These are phyloP conservation scores for Fusarium cicatricum DNA, from an alignment of 2,329 filamentous ascomycete genomes.

Conservation along the genomic window DNA sequence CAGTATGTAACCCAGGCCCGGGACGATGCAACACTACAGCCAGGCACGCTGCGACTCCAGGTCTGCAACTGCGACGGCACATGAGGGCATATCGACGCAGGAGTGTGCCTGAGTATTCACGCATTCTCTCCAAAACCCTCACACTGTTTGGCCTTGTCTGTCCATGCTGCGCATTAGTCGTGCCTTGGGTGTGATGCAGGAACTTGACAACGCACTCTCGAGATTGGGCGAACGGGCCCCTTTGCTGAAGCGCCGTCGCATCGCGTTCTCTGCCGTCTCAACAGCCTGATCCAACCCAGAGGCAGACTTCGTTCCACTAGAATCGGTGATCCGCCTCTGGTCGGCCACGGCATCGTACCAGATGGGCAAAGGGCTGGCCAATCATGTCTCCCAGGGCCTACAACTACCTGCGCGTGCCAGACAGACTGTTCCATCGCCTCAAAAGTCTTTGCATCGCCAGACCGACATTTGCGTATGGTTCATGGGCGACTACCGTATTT, in stretches of 20 bases:
- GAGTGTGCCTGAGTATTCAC: background rate
- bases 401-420: constrained; percentile 26
- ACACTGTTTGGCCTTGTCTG: constrained; percentile 20
- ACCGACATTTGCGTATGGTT: constrained; percentile 37
- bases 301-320: constrained; percentile 31
- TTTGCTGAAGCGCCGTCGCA: constrained; percentile 29
- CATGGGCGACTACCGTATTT: constrained; percentile 17
- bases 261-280: constrained; percentile 1
- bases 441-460: constrained; percentile 30
- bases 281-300: constrained; percentile 19
- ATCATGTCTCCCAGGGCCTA: constrained; percentile 29
- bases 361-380: constrained; percentile 17
- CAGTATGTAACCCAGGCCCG: too few relatives aligned
- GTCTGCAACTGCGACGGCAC: constrained; percentile 8
- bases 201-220: constrained; percentile 39
- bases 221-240: constrained; percentile 32
- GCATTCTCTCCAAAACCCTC: background rate
- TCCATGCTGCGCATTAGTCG: constrained; percentile 16
- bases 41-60: constrained; percentile 16
- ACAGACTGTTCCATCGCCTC: constrained; percentile 27
- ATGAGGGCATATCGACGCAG: constrained; percentile 10
- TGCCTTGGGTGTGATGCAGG: constrained; percentile 30
- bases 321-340: constrained; percentile 36
- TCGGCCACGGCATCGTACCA: constrained; percentile 35
- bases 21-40: constrained; percentile 20